Evolutionary conservation across 352 stramenopile species (phyloP).

Genomic region (Globisporangium cederbergense): DNA sequence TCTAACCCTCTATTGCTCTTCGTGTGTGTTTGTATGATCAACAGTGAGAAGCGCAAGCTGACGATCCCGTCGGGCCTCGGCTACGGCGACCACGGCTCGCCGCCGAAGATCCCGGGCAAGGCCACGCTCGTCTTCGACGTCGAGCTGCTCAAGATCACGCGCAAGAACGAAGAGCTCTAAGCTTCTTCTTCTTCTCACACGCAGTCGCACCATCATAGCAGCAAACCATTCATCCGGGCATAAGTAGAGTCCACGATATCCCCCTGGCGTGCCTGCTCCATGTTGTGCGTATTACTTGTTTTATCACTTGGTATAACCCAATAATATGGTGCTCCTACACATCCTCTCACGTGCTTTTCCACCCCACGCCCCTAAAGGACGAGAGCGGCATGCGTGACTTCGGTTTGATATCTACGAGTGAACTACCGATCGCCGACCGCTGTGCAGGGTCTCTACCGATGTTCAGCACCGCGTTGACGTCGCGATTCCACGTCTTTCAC

Average conservation of each 20-base stretch:
- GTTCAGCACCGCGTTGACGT: too few species aligned
- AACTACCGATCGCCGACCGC: background rate
- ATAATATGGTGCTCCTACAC: too few species aligned
- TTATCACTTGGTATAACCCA: too few species aligned
- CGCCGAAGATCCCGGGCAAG: conserved; percentile 91
- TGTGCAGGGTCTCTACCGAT: background rate
- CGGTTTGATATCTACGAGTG: background rate
- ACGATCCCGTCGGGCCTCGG: conserved; percentile 87
- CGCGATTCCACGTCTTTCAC: too few species aligned
- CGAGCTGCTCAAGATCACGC: conserved; percentile 95
- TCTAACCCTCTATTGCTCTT: background rate
- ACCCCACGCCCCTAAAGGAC: background rate
- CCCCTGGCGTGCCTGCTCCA: background rate
- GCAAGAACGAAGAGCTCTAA: conserved; percentile 57
- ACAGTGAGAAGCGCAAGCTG: conserved; percentile 83
- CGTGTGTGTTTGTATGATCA: background rate
- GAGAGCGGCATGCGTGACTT: background rate
- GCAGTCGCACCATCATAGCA: too few species aligned
- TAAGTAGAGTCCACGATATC: background rate
- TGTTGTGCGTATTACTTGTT: background rate
- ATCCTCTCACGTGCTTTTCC: too few species aligned
- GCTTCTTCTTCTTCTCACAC: background rate
- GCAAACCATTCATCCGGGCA: background rate
- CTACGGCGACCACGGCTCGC: conserved; percentile 92
- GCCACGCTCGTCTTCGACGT: conserved; percentile 96